Conservation (phyloP, 148 eudicot species). For the Silene latifolia region DNA sequence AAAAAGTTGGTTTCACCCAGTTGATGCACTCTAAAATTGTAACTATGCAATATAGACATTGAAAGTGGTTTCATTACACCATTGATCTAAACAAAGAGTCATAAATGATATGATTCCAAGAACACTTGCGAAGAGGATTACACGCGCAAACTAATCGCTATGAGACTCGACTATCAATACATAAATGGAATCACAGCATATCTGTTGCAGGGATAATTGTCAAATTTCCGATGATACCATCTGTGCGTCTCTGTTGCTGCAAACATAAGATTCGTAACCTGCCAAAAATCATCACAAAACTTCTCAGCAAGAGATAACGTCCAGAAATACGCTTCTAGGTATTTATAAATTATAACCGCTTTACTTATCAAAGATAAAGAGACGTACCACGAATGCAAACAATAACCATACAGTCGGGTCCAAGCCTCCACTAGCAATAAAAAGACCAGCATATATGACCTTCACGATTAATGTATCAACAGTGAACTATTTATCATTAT, state of each 20-base stretch:
- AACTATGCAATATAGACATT: too few relatives aligned
- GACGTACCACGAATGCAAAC: slow-evolving; percentile 73
- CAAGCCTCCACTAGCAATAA: slow-evolving; percentile 73
- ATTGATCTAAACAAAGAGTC: neutral
- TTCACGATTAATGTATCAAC: slow-evolving; percentile 26
- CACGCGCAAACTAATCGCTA: neutral
- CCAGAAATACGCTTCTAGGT: neutral
- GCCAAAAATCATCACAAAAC: slow-evolving; percentile 22
- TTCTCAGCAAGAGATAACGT: neutral
- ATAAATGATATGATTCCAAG: neutral
- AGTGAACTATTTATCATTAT: neutral
- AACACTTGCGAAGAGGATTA: neutral
- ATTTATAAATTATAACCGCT: neutral
- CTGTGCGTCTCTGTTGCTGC: slow-evolving; percentile 87
- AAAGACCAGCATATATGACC: slow-evolving; percentile 81
- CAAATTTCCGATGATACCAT: slow-evolving; percentile 83
- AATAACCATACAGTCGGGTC: slow-evolving; percentile 81
- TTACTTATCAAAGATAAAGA: neutral
- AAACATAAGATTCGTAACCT: slow-evolving; percentile 81
- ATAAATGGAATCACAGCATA: slow-evolving; percentile 57
- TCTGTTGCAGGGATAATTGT: slow-evolving; percentile 64
- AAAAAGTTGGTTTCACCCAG: too few relatives aligned
- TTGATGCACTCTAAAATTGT: neutral
- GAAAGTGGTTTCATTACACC: neutral
- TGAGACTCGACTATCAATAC: slow-evolving; percentile 29